These are phyloP conservation scores for Blastobotrys attinorum DNA, from an alignment of 805 yeast genomes.

Conservation along the genomic window DNA sequence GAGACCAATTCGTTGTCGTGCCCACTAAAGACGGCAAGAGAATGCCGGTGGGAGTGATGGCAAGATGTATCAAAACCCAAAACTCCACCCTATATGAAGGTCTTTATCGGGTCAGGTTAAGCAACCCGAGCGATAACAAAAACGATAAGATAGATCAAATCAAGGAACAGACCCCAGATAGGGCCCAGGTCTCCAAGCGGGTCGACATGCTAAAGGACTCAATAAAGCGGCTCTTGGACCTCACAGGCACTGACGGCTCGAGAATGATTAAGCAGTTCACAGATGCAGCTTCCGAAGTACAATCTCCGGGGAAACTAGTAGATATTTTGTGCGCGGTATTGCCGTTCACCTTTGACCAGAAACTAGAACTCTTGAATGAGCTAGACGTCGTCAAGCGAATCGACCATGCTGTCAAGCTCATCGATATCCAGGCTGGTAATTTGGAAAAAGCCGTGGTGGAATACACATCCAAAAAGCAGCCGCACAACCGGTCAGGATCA, in stretches of 20 bases:
- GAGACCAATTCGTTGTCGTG: conserved; percentile 6
- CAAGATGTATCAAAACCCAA: conserved; percentile 11
- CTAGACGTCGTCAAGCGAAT: conserved; percentile 23
- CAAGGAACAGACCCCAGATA: not conserved
- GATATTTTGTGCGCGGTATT: conserved; percentile 30
- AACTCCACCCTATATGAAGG: conserved; percentile 9
- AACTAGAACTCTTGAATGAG: conserved; percentile 23
- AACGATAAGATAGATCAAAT: not conserved
- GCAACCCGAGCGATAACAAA: not conserved
- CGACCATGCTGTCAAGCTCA: conserved; percentile 17
- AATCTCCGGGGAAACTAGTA: conserved; percentile 25
- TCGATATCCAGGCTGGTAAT: conserved; percentile 8
- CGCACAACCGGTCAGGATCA: no score
- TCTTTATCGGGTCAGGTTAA: conserved; percentile 1
- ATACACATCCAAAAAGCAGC: conserved; percentile 6
- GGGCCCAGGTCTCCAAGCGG: not conserved
- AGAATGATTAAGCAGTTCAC: conserved; percentile 1
- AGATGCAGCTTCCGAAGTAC: conserved; percentile 1
- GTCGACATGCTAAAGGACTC: conserved; percentile 10
- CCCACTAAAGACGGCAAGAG: conserved; percentile 4
- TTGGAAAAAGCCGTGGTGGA: conserved; percentile 1
- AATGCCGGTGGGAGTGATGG: conserved; percentile 18
- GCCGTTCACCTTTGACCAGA: conserved; percentile 26
- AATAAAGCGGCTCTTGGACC: conserved; percentile 10
- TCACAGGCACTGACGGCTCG: conserved; percentile 7